These are phyloP conservation scores for Amborella trichopoda DNA, from an alignment of 164 flowering plant species.

Conservation along the genomic window DNA sequence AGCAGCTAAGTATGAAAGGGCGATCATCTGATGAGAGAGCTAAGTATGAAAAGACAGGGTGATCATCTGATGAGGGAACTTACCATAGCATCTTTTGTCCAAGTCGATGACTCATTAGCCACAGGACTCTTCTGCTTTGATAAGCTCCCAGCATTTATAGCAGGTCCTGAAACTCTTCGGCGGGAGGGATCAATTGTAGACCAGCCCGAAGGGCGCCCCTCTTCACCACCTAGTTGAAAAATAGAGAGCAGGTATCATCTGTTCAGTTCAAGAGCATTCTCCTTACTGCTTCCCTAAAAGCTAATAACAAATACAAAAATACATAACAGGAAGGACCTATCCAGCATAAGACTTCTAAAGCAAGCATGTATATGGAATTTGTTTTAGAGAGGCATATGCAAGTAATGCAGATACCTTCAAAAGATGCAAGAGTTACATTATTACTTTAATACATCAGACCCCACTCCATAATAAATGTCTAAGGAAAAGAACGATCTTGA, in stretches of 20 bases:
- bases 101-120: too few species aligned
- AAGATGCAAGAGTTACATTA: neutral
- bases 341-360: neutral
- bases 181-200: slow-evolving; percentile 46
- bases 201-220: slow-evolving; percentile 38
- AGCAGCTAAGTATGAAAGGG: too few species aligned
- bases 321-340: neutral
- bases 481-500: neutral
- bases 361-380: neutral
- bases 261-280: neutral
- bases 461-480: neutral
- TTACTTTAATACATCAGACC: neutral
- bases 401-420: neutral
- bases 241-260: neutral
- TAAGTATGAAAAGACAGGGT: too few species aligned
- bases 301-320: neutral
- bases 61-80: too few species aligned
- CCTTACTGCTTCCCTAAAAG: too few species aligned
- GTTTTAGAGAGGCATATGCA: neutral
- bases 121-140: slow-evolving; percentile 61
- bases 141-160: slow-evolving; percentile 37
- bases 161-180: slow-evolving; percentile 46
- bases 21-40: too few species aligned
- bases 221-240: slow-evolving; percentile 38
- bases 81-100: too few species aligned